These are phyloP conservation scores for Gamarada debralockiae DNA, from an alignment of 495 filamentous ascomycete genomes.

Conservation along the genomic window DNA sequence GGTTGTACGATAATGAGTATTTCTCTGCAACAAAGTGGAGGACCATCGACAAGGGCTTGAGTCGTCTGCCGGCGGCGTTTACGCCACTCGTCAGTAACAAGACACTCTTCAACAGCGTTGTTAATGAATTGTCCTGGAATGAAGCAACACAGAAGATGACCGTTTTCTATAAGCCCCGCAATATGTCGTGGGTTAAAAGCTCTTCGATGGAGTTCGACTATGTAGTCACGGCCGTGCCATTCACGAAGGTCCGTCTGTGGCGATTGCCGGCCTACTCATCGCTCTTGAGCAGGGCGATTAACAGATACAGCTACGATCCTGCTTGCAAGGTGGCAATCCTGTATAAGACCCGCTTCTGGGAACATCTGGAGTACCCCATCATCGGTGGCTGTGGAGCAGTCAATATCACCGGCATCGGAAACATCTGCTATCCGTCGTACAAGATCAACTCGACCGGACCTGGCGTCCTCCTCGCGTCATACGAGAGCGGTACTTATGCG, in stretches of 20 bases:
- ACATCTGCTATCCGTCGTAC: constrained; percentile 62
- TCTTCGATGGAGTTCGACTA: constrained; percentile 50
- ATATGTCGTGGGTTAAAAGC: background rate
- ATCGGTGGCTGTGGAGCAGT: constrained; percentile 55
- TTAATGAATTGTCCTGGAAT: constrained; percentile 43
- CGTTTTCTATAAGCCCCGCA: constrained; percentile 37
- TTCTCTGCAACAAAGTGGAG: constrained; percentile 56
- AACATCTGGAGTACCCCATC: constrained; percentile 56
- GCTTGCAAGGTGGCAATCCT: constrained; percentile 66
- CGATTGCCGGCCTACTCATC: constrained; percentile 37
- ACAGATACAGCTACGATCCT: constrained; percentile 49
- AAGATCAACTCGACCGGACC: constrained; percentile 58
- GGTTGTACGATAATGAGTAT: constrained; percentile 50
- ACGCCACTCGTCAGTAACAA: constrained; percentile 51
- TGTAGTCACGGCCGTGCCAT: constrained; percentile 59
- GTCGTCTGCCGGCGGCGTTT: constrained; percentile 58
- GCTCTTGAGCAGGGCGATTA: constrained; percentile 55
- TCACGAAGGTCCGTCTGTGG: constrained; percentile 53
- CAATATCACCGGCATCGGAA: constrained; percentile 56
- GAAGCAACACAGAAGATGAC: constrained; percentile 38
- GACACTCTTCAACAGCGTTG: constrained; percentile 48
- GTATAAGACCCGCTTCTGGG: constrained; percentile 66
- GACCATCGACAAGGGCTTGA: constrained; percentile 62
- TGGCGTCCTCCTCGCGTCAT: constrained; percentile 59
- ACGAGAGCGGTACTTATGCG: constrained; percentile 31